A percentile compares a stretch with the other conserved stretches of the same genome.
These are phyloP conservation scores for Nyctanthes arbortristis DNA, from an alignment of 257 asterid species.

Conservation along the genomic window DNA sequence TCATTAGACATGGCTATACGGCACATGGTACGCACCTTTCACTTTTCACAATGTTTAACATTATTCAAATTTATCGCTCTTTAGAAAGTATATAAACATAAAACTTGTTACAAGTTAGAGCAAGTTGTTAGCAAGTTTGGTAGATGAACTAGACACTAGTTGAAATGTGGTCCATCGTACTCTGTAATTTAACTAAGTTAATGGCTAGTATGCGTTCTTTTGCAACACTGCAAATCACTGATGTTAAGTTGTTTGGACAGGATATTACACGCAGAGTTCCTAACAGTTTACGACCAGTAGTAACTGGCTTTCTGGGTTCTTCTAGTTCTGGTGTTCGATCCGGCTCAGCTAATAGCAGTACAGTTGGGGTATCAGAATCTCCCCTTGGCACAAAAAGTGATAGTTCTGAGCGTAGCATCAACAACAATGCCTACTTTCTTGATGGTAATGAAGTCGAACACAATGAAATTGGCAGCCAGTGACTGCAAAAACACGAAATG, in stretches of 20 bases:
- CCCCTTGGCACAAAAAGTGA: slow-evolving; percentile 52
- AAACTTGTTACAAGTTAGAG: background rate
- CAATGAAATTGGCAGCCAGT: slow-evolving; percentile 17
- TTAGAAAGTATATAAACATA: background rate
- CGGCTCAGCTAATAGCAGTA: slow-evolving; percentile 31
- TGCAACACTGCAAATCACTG: background rate
- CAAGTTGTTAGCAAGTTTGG: no score
- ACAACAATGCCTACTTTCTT: slow-evolving; percentile 30
- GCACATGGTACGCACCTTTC: slow-evolving; percentile 65
- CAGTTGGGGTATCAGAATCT: slow-evolving; percentile 42
- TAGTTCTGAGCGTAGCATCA: slow-evolving; percentile 44
- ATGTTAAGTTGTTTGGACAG: slow-evolving; percentile 35
- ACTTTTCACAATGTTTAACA: background rate
- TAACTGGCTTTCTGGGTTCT: slow-evolving; percentile 32
- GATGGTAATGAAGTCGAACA: slow-evolving; percentile 29
- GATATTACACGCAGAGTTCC: slow-evolving; percentile 59
- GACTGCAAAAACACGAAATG: slow-evolving; percentile 15
- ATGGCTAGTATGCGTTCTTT: background rate
- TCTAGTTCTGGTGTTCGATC: slow-evolving; percentile 32
- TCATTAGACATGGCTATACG: slow-evolving; percentile 92
- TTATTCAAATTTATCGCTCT: background rate
- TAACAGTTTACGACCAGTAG: slow-evolving; percentile 35
- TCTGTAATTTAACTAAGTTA: no score
- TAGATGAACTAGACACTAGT: background rate
- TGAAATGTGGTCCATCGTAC: background rate